Percentiles rank a stretch among this genome's conserved stretches.
Evolutionary conservation across 768 basidiomycete species (phyloP).

Genomic region (Udeniomyces megalosporus): DNA sequence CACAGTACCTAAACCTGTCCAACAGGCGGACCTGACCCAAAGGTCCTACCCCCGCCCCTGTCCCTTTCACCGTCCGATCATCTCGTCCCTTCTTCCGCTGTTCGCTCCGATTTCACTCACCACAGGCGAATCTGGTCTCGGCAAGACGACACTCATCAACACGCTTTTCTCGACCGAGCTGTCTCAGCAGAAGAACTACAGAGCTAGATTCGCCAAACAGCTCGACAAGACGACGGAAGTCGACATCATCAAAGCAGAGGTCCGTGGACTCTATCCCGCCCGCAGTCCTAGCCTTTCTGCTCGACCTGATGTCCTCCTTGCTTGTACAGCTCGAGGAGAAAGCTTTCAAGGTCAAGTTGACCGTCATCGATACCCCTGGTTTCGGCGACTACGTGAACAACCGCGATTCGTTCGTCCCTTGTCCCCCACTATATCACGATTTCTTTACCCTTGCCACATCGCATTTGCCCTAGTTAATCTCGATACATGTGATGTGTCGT

Average conservation of each 20-base stretch:
- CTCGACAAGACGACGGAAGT: constrained; percentile 87
- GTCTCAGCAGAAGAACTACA: constrained; percentile 68
- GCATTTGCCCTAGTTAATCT: no score
- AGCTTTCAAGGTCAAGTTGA: constrained; percentile 97
- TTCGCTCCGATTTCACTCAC: no score
- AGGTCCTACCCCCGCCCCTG: constrained; percentile 9
- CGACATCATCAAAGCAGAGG: constrained; percentile 96
- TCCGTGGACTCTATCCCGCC: neutral
- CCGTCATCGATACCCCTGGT: constrained; percentile 95
- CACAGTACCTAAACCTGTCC: no score
- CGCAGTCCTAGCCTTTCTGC: neutral
- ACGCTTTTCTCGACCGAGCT: constrained; percentile 97
- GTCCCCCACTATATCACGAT: neutral
- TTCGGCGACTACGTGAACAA: constrained; percentile 99
- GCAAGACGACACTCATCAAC: constrained; percentile 96
- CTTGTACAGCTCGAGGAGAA: constrained; percentile 61
- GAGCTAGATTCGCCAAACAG: constrained; percentile 50
- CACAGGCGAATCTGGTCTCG: constrained; percentile 92
- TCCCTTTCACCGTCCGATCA: neutral
- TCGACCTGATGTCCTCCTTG: neutral
- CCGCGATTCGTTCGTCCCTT: constrained; percentile 40
- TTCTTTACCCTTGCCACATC: no score
- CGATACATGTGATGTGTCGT: neutral
- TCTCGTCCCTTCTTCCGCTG: neutral
- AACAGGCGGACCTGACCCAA: no score